Percentiles rank a stretch among this genome's conserved stretches.
These are phyloP conservation scores for Fusarium liriodendri DNA, from an alignment of 2,329 filamentous ascomycete genomes.

Conservation along the genomic window DNA sequence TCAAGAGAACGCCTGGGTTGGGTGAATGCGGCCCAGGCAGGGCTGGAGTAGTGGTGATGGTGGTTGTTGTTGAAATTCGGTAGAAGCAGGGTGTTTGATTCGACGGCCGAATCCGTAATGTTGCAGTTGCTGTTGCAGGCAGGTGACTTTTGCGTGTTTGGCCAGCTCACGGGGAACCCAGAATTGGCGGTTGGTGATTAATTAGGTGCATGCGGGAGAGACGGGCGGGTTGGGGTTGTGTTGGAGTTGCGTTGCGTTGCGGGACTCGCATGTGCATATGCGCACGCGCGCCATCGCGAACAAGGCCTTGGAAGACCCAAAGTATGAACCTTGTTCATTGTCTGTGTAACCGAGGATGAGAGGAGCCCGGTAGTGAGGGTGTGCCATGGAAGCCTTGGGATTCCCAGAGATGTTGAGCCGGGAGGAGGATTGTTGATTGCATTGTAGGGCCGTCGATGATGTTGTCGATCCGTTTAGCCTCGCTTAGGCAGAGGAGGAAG, in stretches of 20 bases:
- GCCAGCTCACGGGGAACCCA: conserved; percentile 30
- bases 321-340: conserved; percentile 30
- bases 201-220: conserved; percentile 37
- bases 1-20: conserved; percentile 11
- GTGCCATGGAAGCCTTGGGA: conserved; percentile 8
- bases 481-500: conserved; percentile 74
- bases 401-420: conserved; percentile 20
- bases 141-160: conserved; percentile 14
- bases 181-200: conserved; percentile 21
- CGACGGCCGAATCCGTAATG: conserved; percentile 20
- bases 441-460: conserved; percentile 15
- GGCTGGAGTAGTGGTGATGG: background rate
- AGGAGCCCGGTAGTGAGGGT: background rate
- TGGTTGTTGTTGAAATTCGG: conserved; percentile 25
- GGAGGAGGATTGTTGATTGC: conserved; percentile 5
- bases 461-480: conserved; percentile 52
- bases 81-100: conserved; percentile 38
- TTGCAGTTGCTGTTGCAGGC: conserved; percentile 2
- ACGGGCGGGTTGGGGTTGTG: conserved; percentile 32
- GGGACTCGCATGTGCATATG: conserved; percentile 22
- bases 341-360: conserved; percentile 32
- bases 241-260: conserved; percentile 32
- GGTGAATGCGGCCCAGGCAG: conserved; percentile 5
- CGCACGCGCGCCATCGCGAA: conserved; percentile 30
- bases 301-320: conserved; percentile 30